Base-by-base conservation (phyloP, 805 yeast species). In the Diddensiella caesifluorescens region DNA sequence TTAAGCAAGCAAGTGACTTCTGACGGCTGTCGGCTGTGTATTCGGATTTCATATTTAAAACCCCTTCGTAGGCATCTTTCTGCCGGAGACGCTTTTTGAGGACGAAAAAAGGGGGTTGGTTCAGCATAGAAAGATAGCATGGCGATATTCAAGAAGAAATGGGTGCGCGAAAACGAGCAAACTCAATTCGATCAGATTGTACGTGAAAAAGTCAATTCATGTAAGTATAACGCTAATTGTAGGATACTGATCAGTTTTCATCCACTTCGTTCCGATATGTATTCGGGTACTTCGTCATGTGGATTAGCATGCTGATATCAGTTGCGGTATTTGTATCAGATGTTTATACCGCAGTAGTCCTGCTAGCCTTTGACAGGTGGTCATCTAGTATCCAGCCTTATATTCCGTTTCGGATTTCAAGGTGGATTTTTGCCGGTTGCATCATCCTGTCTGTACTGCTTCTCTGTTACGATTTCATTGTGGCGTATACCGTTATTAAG, bases 371-470 rank as follows among this genome's bases (percentile, higher is more conserved):
- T 59, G 74, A 82, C 55, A 68, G 74, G 35, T 82, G 90, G 90
- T 70, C 80, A 3, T 69, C 77, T 3, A 61, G 68, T 39, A 61
- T 70, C 22, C 55, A 65, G 41, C 79, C 80, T 3, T 66, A 58
- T 47, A 58, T 75, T 3, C 66, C 79, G 0, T 69, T 73, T 46
- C 73, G 53, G 56, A 76, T 71, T 43, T 73, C 69, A 45, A 75
- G 66, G 55, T 83, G 90, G 90, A 63, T 83, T n/a, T 83, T 82
- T 56, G 76, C 83, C 15, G 85, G 81, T 2, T 87, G 95, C 59
- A 87, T 87, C 46, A 70, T 87, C 9, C 73, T 83, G 41, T 81
- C 90, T 6, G 67, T 84, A 37, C 61, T 73, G 3, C 63, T 83
- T 20, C 53, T 81, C 38, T 48, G 77, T 1, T 78, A 77, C 62